Percentiles rank a stretch among this genome's conserved stretches.
Evolutionary conservation across 2,329 filamentous ascomycete genomes (phyloP).

Genomic region (Colletotrichum paranaense): DNA sequence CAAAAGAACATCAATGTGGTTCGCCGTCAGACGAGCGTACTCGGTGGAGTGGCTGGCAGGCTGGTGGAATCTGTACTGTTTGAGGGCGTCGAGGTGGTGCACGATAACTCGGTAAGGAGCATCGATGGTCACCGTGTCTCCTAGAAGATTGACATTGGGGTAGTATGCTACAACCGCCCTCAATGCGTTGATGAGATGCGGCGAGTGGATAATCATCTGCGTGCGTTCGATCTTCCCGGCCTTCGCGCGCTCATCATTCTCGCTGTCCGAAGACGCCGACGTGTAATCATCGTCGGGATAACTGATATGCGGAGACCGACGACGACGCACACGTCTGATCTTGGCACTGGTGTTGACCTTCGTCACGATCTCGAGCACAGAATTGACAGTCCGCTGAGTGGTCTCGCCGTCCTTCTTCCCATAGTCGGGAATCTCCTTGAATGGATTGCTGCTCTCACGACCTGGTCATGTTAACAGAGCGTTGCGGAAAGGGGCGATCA

Average conservation of each 20-base stretch:
- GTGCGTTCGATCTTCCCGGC: constrained; percentile 45
- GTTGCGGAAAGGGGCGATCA: no score
- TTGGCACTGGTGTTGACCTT: constrained; percentile 44
- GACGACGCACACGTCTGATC: constrained; percentile 17
- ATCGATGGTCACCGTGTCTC: constrained; percentile 50
- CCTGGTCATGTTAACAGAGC: constrained; percentile 43
- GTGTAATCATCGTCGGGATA: constrained; percentile 36
- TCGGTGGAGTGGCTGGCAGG: constrained; percentile 52
- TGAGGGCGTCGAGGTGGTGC: constrained; percentile 57
- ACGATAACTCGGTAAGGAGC: constrained; percentile 61
- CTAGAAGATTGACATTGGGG: constrained; percentile 52
- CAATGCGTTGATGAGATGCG: constrained; percentile 58
- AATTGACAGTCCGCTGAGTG: constrained; percentile 40
- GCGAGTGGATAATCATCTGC: constrained; percentile 57
- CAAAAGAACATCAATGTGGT: constrained; percentile 59
- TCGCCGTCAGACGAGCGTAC: constrained; percentile 52
- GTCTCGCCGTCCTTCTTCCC: constrained; percentile 38
- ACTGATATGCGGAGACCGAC: neutral
- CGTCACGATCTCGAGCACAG: constrained; percentile 57
- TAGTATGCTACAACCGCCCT: constrained; percentile 61
- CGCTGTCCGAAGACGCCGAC: constrained; percentile 37
- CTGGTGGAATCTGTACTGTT: constrained; percentile 53
- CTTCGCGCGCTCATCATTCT: constrained; percentile 41
- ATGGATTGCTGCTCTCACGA: constrained; percentile 50
- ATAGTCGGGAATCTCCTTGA: constrained; percentile 47